phyloP scores from a whole-genome alignment of 2,329 filamentous ascomycete species.

The Chalaropsis ovoidea region DNA sequence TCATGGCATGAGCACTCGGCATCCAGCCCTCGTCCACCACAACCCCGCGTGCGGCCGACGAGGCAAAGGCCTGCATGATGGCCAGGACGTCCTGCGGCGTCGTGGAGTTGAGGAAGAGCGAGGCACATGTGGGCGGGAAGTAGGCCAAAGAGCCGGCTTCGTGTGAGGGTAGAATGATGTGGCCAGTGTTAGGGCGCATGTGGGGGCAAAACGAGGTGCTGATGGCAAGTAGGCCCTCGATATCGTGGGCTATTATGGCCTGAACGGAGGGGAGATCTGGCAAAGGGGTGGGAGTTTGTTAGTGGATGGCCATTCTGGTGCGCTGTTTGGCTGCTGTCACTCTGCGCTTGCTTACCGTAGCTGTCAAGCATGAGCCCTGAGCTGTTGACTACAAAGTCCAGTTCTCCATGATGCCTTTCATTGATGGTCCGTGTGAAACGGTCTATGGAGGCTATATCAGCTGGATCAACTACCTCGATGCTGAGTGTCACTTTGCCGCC shows the following conservation, averaged over 20 bases:
- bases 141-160: neutral
- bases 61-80: constrained; percentile 1
- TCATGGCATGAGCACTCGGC: constrained; percentile 2
- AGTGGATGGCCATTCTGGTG: neutral
- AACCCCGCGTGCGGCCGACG: neutral
- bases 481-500: constrained; percentile 16
- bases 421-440: constrained; percentile 8
- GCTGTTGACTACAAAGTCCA: constrained; percentile 18
- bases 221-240: constrained; percentile 10
- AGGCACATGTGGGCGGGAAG: constrained; percentile 12
- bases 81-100: neutral
- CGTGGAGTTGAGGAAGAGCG: constrained; percentile 9
- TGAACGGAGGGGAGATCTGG: neutral
- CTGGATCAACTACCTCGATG: constrained; percentile 13
- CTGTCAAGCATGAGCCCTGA: neutral
- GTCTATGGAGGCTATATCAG: constrained; percentile 11
- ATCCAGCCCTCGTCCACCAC: constrained; percentile 9
- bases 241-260: neutral
- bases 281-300: neutral
- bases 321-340: neutral
- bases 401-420: constrained; percentile 11
- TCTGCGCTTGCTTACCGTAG: neutral
- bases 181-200: constrained; percentile 15
- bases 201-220: neutral
- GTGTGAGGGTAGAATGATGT: constrained; percentile 4